Evolutionary conservation across 306 rosid genomes (phyloP), one percentile per base, ranked within the genome.

Genomic region (Fragaria vesca): DNA sequence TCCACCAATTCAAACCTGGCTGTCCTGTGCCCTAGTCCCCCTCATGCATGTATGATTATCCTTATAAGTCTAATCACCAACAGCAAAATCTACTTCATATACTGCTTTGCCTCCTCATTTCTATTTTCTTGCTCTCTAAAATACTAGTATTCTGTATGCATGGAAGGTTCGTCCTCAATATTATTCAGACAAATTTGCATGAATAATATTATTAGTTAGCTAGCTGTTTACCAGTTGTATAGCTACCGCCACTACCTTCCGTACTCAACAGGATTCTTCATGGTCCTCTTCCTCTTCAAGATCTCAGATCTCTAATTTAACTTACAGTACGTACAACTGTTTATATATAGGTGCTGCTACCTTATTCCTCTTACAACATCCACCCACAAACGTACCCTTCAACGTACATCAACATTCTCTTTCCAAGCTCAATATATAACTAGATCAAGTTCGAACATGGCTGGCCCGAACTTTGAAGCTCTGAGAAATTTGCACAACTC

Each of bases 401-500:
- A 42, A 43, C 26, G 26, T 24, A 24, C 20, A 51, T 18, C 47
- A 32, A 28, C 61, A 50, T 3, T 66, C 71, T 18, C 6, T 34
- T 38, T 36, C 13, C 70, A 66, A 36, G 11, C 43, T 62, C 15
- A 13, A 48, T 48, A 9, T 24, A 24, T 24, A 24, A 15, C 30
- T 62, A 21, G 40, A 61, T 61, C 69, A 17, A 6, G 15, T 28
- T 61, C 20, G 4, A 18, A 43, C 9, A 80, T 83, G 91, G 87
- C 81, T 43, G 83, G 78, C 82, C 84, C 83, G 58, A 85, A 88
- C 71, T 87, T 88, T 75, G 84, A 85, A 78, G 88, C 88, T 17
- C 87, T 90, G 6, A 83, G 83, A 77, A 78, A 80, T 71, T 34
- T 90, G 73, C 93, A 88, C 73, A 83, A 85, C 82, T 78, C 90